Base-by-base conservation (phyloP, 2,329 filamentous ascomycete species). In the Tolypocladium sp. region DNA sequence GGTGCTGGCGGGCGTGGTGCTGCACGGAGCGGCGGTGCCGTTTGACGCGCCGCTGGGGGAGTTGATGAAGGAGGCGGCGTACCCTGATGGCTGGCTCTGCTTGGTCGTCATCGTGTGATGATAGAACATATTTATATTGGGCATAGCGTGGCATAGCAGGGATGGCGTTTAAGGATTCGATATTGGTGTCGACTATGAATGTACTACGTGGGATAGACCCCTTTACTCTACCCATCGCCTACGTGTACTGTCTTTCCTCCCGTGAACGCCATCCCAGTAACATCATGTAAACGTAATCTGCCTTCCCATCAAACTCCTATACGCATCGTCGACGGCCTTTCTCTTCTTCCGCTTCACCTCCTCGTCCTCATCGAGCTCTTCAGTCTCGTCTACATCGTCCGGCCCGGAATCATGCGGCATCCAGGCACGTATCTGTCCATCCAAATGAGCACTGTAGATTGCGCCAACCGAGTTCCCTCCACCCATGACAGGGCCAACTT, bases 1-100 rank as follows among this genome's bases (percentile, higher is more conserved):
- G 0, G 85, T 97, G 13, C 81, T 96, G 55, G 94, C 93, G 1
- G 87, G 89, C 60, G 89, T 90, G 2, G 82, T 97, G 8, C 74
- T 97, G 67, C 94, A 99, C 75, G 94, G 94, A 1, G 90, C 87
- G 1, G 82, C 86, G 0, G 83, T 96, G 60, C 93, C 94, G 1
- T 89, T 97, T 77, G 76, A 79, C 60, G 89, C 92, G 1, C 87
- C 87, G 30, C 73, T 99, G 22, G 89, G 91, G 68, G 93, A 97
- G 54, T 72, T 99, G 60, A 89, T 94, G 75, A 82, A 86, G 59
- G 88, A 89, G 68, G 89, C 90, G 4, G 86, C 91, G 2, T 97
- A 97, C 77, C 86, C 91, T 0, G 94, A 99, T 74, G 94, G 94
- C 0, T 99, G 92, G 88, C 73, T 96, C 33, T 91, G 91, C 72